A percentile compares a stretch with the other conserved stretches of the same genome.
Evolutionary conservation across 345 rosid species (phyloP).

Genomic region (Mallotus nudiflorus): DNA sequence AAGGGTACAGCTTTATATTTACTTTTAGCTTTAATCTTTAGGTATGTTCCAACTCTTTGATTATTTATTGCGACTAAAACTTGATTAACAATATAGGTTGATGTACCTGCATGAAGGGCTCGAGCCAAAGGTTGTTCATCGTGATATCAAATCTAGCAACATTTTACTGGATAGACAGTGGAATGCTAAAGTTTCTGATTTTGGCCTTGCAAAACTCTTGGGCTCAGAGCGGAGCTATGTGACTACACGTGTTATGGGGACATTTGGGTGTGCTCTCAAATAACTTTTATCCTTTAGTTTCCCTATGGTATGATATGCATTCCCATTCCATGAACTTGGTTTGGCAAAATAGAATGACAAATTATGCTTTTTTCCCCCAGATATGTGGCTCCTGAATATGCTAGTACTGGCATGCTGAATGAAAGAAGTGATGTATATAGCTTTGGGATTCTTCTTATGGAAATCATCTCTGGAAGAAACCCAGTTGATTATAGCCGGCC

Average conservation of each 20-base stretch:
- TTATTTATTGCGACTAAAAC: conserved; percentile 9
- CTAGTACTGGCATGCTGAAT: conserved; percentile 97
- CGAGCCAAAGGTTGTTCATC: conserved; percentile 91
- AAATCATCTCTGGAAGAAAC: conserved; percentile 83
- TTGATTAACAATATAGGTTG: conserved; percentile 36
- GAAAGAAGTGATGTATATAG: conserved; percentile 95
- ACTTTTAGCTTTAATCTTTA: conserved; percentile 3
- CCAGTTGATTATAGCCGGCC: conserved; percentile 96
- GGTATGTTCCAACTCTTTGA: not conserved
- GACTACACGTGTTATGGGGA: conserved; percentile 96
- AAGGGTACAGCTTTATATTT: conserved; percentile 46
- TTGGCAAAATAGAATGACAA: not conserved
- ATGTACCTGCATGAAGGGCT: conserved; percentile 88
- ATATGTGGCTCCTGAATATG: conserved; percentile 97
- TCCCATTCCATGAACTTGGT: not conserved
- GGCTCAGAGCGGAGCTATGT: conserved; percentile 85
- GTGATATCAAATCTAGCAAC: conserved; percentile 89
- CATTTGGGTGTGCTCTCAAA: conserved; percentile 32
- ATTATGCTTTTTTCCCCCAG: conserved; percentile 30
- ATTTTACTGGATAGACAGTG: conserved; percentile 86
- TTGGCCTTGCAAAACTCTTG: conserved; percentile 86
- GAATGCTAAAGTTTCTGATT: conserved; percentile 86
- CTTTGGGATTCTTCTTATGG: conserved; percentile 94
- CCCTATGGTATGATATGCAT: not conserved
- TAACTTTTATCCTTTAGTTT: not conserved